These are phyloP conservation scores for Anthostomella pinea DNA, from an alignment of 2,329 filamentous ascomycete genomes.

Conservation along the genomic window DNA sequence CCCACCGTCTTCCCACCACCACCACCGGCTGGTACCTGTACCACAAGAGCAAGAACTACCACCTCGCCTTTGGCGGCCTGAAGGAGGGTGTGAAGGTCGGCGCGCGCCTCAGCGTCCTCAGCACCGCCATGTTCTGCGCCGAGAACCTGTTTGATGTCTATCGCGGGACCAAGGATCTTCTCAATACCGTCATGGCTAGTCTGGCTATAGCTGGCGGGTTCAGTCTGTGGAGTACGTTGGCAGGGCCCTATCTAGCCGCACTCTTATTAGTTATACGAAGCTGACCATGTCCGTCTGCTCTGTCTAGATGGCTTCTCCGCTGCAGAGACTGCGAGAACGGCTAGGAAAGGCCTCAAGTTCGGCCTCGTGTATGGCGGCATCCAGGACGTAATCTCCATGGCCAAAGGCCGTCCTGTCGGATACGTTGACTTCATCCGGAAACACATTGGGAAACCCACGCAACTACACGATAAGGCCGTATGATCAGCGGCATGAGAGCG, in stretches of 20 bases:
- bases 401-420: constrained; percentile 68
- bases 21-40: constrained; percentile 96
- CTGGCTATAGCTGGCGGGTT: constrained; percentile 82
- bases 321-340: constrained; percentile 72
- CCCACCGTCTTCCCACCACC: constrained; percentile 82
- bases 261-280: not conserved
- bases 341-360: constrained; percentile 74
- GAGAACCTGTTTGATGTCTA: constrained; percentile 83
- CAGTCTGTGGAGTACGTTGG: constrained; percentile 73
- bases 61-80: constrained; percentile 72
- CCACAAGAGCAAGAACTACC: constrained; percentile 96
- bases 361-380: constrained; percentile 76
- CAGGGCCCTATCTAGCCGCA: not conserved
- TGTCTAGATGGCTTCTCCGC: constrained; percentile 72
- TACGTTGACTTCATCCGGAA: constrained; percentile 68
- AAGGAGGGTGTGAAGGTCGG: constrained; percentile 78
- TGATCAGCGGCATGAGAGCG: too few species aligned
- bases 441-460: constrained; percentile 34
- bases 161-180: constrained; percentile 66
- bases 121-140: constrained; percentile 71
- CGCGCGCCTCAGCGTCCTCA: constrained; percentile 67
- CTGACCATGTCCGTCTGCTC: constrained; percentile 1
- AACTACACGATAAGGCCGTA: constrained; percentile 17
- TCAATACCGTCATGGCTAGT: constrained; percentile 79
- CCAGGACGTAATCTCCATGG: constrained; percentile 70